Percentiles rank a stretch among this genome's conserved stretches.
phyloP scores from a whole-genome alignment of 2,329 filamentous ascomycete species.

The Claviceps sp. region DNA sequence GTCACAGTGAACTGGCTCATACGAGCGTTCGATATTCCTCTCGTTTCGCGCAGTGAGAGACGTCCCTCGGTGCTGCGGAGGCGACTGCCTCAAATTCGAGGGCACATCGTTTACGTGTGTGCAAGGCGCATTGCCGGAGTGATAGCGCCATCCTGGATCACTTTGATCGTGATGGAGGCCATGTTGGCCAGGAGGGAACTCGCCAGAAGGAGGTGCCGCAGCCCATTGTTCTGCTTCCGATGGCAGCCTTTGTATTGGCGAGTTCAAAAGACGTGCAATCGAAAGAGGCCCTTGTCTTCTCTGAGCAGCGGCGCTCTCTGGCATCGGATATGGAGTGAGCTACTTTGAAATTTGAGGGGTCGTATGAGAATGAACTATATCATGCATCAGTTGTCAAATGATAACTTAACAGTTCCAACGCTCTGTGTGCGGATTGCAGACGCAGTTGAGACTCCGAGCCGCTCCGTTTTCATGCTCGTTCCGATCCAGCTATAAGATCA shows the following conservation, averaged over 20 bases:
- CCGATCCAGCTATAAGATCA: background rate
- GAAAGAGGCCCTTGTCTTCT: too few species aligned
- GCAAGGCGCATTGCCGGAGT: conserved; percentile 10
- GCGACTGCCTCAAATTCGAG: too few species aligned
- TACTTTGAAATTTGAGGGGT: conserved; percentile 15
- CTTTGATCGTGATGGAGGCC: too few species aligned
- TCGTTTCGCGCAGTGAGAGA: too few species aligned
- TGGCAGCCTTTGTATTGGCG: conserved; percentile 2
- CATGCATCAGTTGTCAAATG: conserved; percentile 19
- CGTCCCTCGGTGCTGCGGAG: too few species aligned
- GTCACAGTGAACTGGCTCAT: too few species aligned
- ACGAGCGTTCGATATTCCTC: too few species aligned
- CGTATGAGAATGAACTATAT: conserved; percentile 16
- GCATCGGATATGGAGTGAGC: too few species aligned
- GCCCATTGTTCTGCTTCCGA: conserved; percentile 7
- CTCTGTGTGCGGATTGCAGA: background rate
- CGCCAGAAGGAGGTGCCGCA: conserved; percentile 1
- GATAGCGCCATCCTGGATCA: conserved; percentile 2
- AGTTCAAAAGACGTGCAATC: too few species aligned
- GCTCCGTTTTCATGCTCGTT: background rate
- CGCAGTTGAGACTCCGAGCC: conserved; percentile 1
- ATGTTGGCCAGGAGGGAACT: too few species aligned
- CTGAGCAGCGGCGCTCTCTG: too few species aligned
- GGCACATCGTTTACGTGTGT: conserved; percentile 6
- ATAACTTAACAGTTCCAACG: conserved; percentile 23